These are phyloP conservation scores for Candida albicans DNA, from an alignment of 1,139 yeast genomes.

Conservation along the genomic window DNA sequence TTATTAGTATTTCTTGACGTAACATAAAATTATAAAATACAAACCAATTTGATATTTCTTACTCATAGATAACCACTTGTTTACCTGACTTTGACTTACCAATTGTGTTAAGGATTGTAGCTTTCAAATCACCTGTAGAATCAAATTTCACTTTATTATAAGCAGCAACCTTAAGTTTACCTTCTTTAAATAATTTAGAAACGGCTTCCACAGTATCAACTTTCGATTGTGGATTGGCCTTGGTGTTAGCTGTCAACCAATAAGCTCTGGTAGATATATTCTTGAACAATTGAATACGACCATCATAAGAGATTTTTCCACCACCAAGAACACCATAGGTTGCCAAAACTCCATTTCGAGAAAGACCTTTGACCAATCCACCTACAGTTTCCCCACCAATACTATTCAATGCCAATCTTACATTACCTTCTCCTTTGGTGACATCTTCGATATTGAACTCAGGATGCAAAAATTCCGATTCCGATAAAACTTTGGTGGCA, in stretches of 20 bases:
- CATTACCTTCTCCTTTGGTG: slow-evolving; percentile 33
- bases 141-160: slow-evolving; percentile 39
- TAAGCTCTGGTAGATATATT: slow-evolving; percentile 76
- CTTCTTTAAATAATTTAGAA: slow-evolving; percentile 58
- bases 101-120: slow-evolving; percentile 51
- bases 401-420: slow-evolving; percentile 34
- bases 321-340: slow-evolving; percentile 29
- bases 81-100: slow-evolving; percentile 35
- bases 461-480: slow-evolving; percentile 57
- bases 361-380: slow-evolving; percentile 25
- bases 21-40: not conserved
- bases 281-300: slow-evolving; percentile 54
- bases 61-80: slow-evolving; percentile 31
- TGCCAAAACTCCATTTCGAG: slow-evolving; percentile 26
- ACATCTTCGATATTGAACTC: slow-evolving; percentile 47
- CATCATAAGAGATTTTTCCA: slow-evolving; percentile 50
- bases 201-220: slow-evolving; percentile 55
- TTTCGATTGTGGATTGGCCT: slow-evolving; percentile 59
- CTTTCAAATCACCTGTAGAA: slow-evolving; percentile 45
- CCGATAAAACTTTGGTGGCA: slow-evolving; percentile 33
- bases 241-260: slow-evolving; percentile 81
- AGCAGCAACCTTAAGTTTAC: slow-evolving; percentile 55
- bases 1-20: too few species aligned
- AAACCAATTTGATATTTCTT: not conserved
- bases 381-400: slow-evolving; percentile 30